Conservation (phyloP, 2,329 filamentous ascomycete species). For the Camillea tinctor region DNA sequence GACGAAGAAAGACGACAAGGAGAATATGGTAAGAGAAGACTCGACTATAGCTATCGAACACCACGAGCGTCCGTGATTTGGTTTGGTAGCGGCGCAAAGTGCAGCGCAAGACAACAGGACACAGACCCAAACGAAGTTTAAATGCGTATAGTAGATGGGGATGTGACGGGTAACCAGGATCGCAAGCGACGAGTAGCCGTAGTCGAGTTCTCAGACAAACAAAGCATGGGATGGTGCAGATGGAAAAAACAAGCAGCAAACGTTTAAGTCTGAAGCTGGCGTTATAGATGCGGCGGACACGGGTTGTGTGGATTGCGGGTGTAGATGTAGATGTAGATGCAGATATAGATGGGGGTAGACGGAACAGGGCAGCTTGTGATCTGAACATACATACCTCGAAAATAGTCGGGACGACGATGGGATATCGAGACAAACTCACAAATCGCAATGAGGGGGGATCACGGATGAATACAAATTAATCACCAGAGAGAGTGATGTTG, state of each 20-base stretch:
- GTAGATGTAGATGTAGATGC: conserved; percentile 14
- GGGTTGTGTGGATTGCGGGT: not conserved
- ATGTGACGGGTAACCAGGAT: not conserved
- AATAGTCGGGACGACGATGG: conserved; percentile 7
- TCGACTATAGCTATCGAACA: not conserved
- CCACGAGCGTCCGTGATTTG: not conserved
- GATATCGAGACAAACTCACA: conserved; percentile 3
- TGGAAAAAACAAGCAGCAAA: not conserved
- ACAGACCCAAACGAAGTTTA: not conserved
- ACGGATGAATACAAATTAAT: conserved; percentile 1
- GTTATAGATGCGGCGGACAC: not conserved
- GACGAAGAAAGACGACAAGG: not conserved
- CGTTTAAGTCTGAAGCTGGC: not conserved
- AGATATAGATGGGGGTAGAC: conserved; percentile 12
- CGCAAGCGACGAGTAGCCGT: not conserved
- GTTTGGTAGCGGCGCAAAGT: not conserved
- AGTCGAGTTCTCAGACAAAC: not conserved
- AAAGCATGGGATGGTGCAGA: not conserved
- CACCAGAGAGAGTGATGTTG: not conserved
- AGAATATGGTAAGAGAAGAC: not conserved
- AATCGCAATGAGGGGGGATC: conserved; percentile 2
- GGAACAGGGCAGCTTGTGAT: conserved; percentile 22
- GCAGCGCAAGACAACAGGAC: not conserved
- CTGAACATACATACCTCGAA: conserved; percentile 18
- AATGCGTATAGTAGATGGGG: not conserved